These are phyloP conservation scores for Pythium phragmiticola DNA, from an alignment of 352 stramenopile species.

Conservation along the genomic window DNA sequence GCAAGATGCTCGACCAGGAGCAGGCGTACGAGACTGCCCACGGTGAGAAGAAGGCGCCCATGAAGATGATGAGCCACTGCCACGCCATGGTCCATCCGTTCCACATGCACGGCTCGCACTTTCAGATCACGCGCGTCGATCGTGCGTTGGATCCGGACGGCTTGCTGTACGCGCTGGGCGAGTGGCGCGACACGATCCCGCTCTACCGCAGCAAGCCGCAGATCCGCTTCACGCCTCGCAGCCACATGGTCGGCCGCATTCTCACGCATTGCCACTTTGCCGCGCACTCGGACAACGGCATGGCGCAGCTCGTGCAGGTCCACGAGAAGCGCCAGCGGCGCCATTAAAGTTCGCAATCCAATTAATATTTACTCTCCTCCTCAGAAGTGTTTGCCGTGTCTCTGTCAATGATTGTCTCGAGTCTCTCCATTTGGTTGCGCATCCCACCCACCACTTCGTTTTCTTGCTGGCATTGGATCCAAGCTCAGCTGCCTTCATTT, in stretches of 20 bases:
- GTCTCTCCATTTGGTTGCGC: no score
- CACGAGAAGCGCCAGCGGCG: slow-evolving; percentile 5
- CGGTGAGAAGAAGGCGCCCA: slow-evolving; percentile 16
- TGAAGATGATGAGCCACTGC: slow-evolving; percentile 30
- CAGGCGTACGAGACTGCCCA: slow-evolving; percentile 16
- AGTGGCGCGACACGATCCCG: slow-evolving; percentile 79
- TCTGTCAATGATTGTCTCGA: no score
- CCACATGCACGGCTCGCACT: slow-evolving; percentile 78
- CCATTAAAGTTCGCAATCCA: slow-evolving; percentile 1
- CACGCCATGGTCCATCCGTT: slow-evolving; percentile 79
- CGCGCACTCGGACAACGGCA: slow-evolving; percentile 65
- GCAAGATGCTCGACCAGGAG: slow-evolving; percentile 26
- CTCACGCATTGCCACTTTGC: slow-evolving; percentile 79
- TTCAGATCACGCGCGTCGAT: slow-evolving; percentile 56
- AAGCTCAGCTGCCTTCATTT: no score
- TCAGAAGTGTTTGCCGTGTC: no score
- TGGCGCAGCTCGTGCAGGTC: slow-evolving; percentile 72
- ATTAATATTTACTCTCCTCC: neutral
- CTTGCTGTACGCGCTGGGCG: slow-evolving; percentile 54
- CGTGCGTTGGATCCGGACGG: slow-evolving; percentile 46
- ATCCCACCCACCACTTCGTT: no score
- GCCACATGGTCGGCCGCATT: slow-evolving; percentile 65
- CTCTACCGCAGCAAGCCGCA: slow-evolving; percentile 60
- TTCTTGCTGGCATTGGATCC: no score
- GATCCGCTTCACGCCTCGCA: slow-evolving; percentile 64